Evolutionary conservation across 768 basidiomycete species (phyloP).

Genomic region (Termitomyces sp.): DNA sequence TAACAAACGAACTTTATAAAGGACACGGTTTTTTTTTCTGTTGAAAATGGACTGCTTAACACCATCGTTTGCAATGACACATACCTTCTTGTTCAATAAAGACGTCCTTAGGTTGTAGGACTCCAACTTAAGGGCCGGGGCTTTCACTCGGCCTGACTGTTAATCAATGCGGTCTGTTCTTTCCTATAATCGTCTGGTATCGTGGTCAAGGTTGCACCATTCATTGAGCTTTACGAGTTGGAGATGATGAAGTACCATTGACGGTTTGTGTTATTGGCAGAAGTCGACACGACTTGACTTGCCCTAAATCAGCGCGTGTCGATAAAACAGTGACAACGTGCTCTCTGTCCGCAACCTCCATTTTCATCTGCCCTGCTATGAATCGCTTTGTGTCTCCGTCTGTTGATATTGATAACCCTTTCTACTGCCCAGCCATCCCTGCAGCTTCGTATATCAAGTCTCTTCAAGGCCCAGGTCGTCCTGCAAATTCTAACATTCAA

Average conservation of each 20-base stretch:
- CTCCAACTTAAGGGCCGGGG: not conserved
- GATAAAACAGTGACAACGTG: not conserved
- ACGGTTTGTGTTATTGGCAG: too few relatives aligned
- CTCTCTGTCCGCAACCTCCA: not conserved
- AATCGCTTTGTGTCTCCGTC: slow-evolving; percentile 23
- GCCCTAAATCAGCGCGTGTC: not conserved
- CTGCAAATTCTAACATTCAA: slow-evolving; percentile 12
- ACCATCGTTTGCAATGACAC: not conserved
- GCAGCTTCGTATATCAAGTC: slow-evolving; percentile 41
- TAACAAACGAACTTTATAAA: not conserved
- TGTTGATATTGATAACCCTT: slow-evolving; percentile 50
- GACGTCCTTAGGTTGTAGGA: not conserved
- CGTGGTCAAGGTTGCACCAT: not conserved
- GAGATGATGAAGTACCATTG: not conserved
- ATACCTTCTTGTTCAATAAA: too few relatives aligned
- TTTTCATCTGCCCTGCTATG: slow-evolving; percentile 1
- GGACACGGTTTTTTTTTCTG: not conserved
- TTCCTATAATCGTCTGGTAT: not conserved
- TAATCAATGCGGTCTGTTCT: not conserved
- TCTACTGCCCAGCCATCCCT: slow-evolving; percentile 50
- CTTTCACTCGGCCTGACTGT: not conserved
- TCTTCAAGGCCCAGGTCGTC: slow-evolving; percentile 30
- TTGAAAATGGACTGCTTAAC: not conserved
- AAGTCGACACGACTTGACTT: not conserved
- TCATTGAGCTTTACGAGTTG: not conserved